Evolutionary conservation across 2,329 filamentous ascomycete genomes (phyloP).

Genomic region (Ceratocystiopsis minuta): DNA sequence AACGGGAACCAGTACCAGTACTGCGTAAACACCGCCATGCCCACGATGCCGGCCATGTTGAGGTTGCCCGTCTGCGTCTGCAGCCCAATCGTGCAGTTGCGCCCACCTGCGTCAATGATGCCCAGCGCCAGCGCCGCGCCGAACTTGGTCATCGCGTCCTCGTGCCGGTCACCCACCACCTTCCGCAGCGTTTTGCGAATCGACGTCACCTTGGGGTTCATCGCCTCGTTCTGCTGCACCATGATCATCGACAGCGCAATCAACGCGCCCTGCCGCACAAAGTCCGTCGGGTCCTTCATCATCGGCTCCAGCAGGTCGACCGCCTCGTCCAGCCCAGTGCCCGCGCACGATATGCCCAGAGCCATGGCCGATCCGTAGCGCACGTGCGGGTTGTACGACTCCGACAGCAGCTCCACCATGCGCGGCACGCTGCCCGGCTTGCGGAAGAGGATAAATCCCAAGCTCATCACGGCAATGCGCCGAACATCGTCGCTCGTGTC

Average conservation of each 20-base stretch:
- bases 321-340: slow-evolving; percentile 87
- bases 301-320: slow-evolving; percentile 95
- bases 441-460: slow-evolving; percentile 95
- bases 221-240: slow-evolving; percentile 96
- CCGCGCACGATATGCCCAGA: slow-evolving; percentile 91
- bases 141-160: slow-evolving; percentile 99
- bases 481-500: slow-evolving; percentile 97
- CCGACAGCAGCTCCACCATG: slow-evolving; percentile 95
- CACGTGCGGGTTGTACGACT: slow-evolving; percentile 97
- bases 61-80: slow-evolving; percentile 97
- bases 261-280: slow-evolving; percentile 88
- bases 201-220: slow-evolving; percentile 88
- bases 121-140: slow-evolving; percentile 84
- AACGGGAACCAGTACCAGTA: slow-evolving; percentile 99
- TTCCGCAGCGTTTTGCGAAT: slow-evolving; percentile 91
- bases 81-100: slow-evolving; percentile 94
- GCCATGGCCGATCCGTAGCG: slow-evolving; percentile 97
- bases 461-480: slow-evolving; percentile 87
- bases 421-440: slow-evolving; percentile 93
- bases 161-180: slow-evolving; percentile 83
- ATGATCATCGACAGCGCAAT: slow-evolving; percentile 95
- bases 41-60: slow-evolving; percentile 96
- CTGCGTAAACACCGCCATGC: slow-evolving; percentile 94
- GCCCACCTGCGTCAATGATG: slow-evolving; percentile 93
- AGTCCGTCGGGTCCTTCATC: slow-evolving; percentile 98